Evolutionary conservation across 345 rosid species (phyloP).

Genomic region (Carallia brachiata): DNA sequence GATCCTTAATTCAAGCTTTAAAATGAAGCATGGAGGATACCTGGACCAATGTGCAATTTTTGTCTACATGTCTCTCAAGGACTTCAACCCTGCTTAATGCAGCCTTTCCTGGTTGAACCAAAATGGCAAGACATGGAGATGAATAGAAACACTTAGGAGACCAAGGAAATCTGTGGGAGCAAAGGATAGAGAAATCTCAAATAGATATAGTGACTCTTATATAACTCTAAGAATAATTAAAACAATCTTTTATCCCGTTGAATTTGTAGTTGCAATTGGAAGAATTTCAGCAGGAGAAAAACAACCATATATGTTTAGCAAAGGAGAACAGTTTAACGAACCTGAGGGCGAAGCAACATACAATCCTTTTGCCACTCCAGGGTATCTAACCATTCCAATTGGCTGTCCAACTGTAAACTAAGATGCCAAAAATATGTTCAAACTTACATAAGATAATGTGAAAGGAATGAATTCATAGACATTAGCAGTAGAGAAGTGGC

Average conservation of each 20-base stretch:
- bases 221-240: background rate
- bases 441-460: background rate
- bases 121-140: background rate
- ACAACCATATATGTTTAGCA: background rate
- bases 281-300: background rate
- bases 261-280: background rate
- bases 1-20: background rate
- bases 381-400: constrained; percentile 64
- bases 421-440: constrained; percentile 9
- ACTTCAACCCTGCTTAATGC: constrained; percentile 76
- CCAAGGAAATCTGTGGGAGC: background rate
- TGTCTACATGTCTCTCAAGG: constrained; percentile 57
- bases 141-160: background rate
- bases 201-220: background rate
- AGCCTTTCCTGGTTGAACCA: constrained; percentile 50
- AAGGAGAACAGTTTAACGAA: constrained; percentile 16
- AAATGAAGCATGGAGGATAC: constrained; percentile 32
- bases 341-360: constrained; percentile 82
- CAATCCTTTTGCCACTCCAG: constrained; percentile 83
- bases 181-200: background rate
- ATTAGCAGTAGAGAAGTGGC: constrained; percentile 4
- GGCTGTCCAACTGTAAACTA: constrained; percentile 73
- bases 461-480: constrained; percentile 1
- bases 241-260: background rate
- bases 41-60: constrained; percentile 60